Conservation (phyloP, 2,329 filamentous ascomycete species). For the Colletotrichum musae region DNA sequence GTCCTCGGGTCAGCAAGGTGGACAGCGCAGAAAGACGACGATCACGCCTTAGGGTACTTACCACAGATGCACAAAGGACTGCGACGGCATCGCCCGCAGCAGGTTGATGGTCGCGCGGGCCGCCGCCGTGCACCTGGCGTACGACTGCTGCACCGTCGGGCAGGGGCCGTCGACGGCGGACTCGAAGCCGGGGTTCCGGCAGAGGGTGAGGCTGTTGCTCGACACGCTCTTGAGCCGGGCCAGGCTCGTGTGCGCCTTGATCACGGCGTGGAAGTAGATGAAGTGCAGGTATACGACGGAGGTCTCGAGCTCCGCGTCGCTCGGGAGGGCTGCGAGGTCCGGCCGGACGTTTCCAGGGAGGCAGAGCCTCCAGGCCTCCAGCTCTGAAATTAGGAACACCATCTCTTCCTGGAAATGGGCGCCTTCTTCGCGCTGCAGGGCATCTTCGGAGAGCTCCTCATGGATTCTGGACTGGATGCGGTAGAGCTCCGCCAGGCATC, state of each 20-base stretch:
- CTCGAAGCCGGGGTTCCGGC: not conserved
- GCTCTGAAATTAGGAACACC: not conserved
- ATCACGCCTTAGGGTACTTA: not conserved
- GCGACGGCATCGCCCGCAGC: constrained; percentile 15
- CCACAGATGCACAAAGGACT: constrained; percentile 31
- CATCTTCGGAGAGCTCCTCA: constrained; percentile 3
- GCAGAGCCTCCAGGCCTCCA: constrained; percentile 26
- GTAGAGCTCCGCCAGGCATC: constrained; percentile 15
- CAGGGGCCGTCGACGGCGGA: not conserved
- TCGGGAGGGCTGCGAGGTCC: not conserved
- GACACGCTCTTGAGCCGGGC: constrained; percentile 21
- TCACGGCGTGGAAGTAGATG: constrained; percentile 18
- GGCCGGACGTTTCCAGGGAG: constrained; percentile 17
- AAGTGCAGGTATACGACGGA: constrained; percentile 13
- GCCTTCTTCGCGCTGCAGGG: constrained; percentile 1
- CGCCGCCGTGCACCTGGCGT: constrained; percentile 22
- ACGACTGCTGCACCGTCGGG: constrained; percentile 8
- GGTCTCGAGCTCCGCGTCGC: constrained; percentile 15
- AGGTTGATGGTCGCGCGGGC: constrained; percentile 29
- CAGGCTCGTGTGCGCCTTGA: constrained; percentile 21
- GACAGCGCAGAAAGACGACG: not conserved
- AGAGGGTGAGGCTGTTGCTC: constrained; percentile 9
- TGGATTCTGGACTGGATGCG: constrained; percentile 26
- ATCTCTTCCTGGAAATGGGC: not conserved
- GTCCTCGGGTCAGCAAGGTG: not conserved